Percentiles rank a stretch among this genome's conserved stretches.
Evolutionary conservation across 2,329 filamentous ascomycete genomes (phyloP).

Genomic region (Paraconiothyrium brasiliense): DNA sequence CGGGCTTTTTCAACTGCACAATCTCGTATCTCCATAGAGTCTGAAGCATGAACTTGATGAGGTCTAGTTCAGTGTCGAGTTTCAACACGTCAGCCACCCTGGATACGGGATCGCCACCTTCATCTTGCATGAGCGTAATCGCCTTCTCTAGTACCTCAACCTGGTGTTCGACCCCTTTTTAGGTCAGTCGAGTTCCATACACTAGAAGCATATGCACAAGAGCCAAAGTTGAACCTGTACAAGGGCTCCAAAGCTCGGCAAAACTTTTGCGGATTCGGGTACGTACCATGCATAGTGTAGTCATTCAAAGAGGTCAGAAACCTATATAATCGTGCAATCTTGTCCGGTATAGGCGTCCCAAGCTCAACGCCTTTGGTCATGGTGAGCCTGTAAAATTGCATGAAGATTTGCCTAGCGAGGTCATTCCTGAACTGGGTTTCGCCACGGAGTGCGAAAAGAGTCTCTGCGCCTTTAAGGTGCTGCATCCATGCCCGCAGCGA

Average conservation of each 20-base stretch:
- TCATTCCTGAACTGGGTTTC: conserved; percentile 32
- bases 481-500: conserved; percentile 44
- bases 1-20: conserved; percentile 24
- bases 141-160: conserved; percentile 32
- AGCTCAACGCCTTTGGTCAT: conserved; percentile 35
- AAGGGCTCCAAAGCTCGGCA: background rate
- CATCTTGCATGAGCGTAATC: conserved; percentile 33
- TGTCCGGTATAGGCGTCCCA: conserved; percentile 26
- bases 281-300: conserved; percentile 32
- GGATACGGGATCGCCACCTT: conserved; percentile 24
- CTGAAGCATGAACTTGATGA: conserved; percentile 32
- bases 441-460: conserved; percentile 44
- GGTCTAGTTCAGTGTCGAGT: conserved; percentile 35
- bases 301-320: conserved; percentile 22
- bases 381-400: conserved; percentile 40
- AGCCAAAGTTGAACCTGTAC: background rate
- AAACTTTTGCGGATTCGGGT: background rate
- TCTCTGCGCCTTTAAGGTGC: conserved; percentile 45
- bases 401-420: conserved; percentile 37
- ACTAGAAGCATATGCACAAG: background rate
- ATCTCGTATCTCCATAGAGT: conserved; percentile 37
- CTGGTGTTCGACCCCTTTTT: conserved; percentile 9
- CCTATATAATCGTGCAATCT: conserved; percentile 35
- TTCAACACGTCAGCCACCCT: conserved; percentile 26
- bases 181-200: background rate